phyloP scores from a whole-genome alignment of 2,329 filamentous ascomycete genomes.

The Fusarium siculi region DNA sequence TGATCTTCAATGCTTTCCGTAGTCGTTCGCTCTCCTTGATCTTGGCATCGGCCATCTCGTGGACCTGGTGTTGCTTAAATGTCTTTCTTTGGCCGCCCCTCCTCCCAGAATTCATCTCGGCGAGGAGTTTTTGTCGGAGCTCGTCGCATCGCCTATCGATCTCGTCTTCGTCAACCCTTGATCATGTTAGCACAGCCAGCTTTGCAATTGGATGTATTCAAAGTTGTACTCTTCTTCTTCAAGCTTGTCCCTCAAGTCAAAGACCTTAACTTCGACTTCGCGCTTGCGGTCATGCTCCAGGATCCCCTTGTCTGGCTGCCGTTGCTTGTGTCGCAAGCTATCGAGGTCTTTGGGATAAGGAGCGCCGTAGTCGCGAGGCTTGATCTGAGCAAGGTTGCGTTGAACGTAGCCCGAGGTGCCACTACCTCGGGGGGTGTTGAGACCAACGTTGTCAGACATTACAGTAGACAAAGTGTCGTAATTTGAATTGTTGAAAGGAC shows the following conservation, averaged over 20 bases:
- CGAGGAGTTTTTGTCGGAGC: conserved; percentile 54
- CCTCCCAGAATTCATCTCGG: conserved; percentile 51
- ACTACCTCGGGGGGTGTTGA: conserved; percentile 91
- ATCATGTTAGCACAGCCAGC: conserved; percentile 10
- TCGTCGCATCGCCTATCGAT: conserved; percentile 74
- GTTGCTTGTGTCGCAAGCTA: conserved; percentile 76
- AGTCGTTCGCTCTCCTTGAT: conserved; percentile 93
- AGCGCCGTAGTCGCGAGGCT: conserved; percentile 80
- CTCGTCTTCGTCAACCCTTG: conserved; percentile 84
- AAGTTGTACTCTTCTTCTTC: conserved; percentile 82
- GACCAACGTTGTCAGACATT: conserved; percentile 98
- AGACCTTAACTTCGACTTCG: conserved; percentile 91
- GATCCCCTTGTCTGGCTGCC: conserved; percentile 91
- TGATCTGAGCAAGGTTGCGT: conserved; percentile 90
- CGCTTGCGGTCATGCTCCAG: conserved; percentile 93
- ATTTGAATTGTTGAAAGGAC: background rate
- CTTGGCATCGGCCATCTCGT: conserved; percentile 96
- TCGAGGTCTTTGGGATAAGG: conserved; percentile 81
- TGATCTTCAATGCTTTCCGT: conserved; percentile 86
- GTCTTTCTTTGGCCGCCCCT: conserved; percentile 56
- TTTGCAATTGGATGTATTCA: background rate
- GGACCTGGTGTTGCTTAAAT: conserved; percentile 92
- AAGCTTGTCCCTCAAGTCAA: conserved; percentile 88
- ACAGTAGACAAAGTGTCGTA: background rate
- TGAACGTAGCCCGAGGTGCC: conserved; percentile 98